phyloP scores from a whole-genome alignment of 495 filamentous ascomycete genomes.

The Articulospora tetracladia region DNA sequence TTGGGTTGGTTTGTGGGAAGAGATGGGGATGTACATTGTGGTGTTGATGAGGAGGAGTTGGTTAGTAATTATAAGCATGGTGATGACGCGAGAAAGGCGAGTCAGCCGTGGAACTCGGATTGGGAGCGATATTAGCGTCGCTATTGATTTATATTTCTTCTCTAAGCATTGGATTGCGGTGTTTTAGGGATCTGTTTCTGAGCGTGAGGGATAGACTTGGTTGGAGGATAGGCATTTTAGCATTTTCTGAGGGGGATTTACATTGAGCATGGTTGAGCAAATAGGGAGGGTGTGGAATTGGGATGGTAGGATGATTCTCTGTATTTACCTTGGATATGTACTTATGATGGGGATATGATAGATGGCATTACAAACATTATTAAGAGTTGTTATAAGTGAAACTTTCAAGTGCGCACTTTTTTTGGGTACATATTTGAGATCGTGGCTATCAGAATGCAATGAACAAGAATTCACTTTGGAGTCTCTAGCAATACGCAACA shows the following conservation, averaged over 20 bases:
- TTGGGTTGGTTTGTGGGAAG: slow-evolving; percentile 68
- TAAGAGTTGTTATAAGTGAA: too few species aligned
- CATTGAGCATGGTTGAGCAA: too few species aligned
- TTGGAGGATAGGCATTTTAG: neutral
- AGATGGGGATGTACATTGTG: slow-evolving; percentile 62
- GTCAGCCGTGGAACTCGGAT: slow-evolving; percentile 23
- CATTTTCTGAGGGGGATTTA: too few species aligned
- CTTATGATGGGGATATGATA: neutral
- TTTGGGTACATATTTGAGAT: too few species aligned
- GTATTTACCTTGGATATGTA: neutral
- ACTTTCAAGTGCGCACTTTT: too few species aligned
- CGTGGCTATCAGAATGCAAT: too few species aligned
- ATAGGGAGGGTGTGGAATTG: neutral
- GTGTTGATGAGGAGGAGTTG: slow-evolving; percentile 69
- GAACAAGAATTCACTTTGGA: too few species aligned
- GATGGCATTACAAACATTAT: neutral
- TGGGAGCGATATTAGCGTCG: slow-evolving; percentile 20
- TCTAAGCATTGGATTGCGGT: neutral
- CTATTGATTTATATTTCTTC: too few species aligned
- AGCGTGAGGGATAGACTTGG: neutral
- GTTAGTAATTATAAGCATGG: slow-evolving; percentile 56
- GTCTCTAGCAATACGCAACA: too few species aligned
- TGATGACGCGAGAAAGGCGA: slow-evolving; percentile 24
- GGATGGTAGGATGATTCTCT: too few species aligned
- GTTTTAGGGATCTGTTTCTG: neutral